These are phyloP conservation scores for Thalassiosira sp. DNA, from an alignment of 352 stramenopile genomes.

Conservation along the genomic window DNA sequence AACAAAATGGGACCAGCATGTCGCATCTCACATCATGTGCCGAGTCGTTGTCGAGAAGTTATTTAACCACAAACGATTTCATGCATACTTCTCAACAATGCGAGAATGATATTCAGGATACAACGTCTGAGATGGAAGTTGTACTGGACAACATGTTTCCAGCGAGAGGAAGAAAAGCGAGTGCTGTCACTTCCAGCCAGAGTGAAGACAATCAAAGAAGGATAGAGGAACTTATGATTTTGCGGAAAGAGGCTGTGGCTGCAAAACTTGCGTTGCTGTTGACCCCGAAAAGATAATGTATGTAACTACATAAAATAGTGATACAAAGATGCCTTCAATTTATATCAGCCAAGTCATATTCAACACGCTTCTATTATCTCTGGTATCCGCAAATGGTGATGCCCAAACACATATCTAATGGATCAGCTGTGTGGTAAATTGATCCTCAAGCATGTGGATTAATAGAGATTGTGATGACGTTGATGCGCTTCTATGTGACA, in stretches of 20 bases:
- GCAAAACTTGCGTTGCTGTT: conserved; percentile 29
- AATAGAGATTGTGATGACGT: conserved; percentile 55
- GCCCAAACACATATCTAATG: no score
- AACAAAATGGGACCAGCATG: not conserved
- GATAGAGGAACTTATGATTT: conserved; percentile 27
- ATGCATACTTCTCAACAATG: conserved; percentile 15
- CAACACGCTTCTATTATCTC: no score
- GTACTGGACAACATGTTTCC: conserved; percentile 34
- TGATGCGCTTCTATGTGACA: conserved; percentile 71
- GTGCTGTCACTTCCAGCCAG: not conserved
- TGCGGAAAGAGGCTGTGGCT: conserved; percentile 29
- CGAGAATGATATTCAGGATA: conserved; percentile 19
- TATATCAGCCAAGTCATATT: no score
- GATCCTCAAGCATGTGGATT: no score
- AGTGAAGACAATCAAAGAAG: conserved; percentile 13
- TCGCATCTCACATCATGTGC: conserved; percentile 29
- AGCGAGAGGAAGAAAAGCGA: conserved; percentile 23
- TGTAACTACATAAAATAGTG: no score
- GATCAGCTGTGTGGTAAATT: no score
- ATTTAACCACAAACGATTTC: conserved; percentile 20
- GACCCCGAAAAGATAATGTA: conserved; percentile 31
- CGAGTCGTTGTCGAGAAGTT: conserved; percentile 24
- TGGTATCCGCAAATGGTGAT: no score
- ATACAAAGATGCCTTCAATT: no score
- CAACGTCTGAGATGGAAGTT: conserved; percentile 24